Evolutionary conservation across 148 eudicot species (phyloP), one percentile per base, ranked within the genome.

Genomic region (Amaranthus hypochondriacus): DNA sequence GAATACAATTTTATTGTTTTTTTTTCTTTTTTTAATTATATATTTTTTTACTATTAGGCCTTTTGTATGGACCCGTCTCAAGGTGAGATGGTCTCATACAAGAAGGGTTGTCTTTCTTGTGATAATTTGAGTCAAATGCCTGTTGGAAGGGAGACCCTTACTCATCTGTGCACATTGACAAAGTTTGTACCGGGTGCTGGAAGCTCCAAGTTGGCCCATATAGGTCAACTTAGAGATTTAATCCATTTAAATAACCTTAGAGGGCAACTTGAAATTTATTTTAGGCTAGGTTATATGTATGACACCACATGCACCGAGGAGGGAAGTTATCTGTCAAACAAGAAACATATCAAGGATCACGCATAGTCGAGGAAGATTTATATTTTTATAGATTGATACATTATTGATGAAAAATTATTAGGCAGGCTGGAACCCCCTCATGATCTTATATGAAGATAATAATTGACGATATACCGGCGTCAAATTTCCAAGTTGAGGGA

Each of bases 371-470:
- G 69, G 70, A 52, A 65, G 76, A 73, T 9, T n/a, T n/a, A 50
- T 21, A 48, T 47, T 11, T 67, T 60, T 28, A n/a, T 2, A 56
- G 28, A 62, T 13, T 14, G 43, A 50, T 53, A 21, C 13, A 55
- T 18, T 71, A 0, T 18, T 4, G 14, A 69, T 52, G 69, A 76
- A 43, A 61, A 15, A 8, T 60, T 42, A 18, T 14, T 76, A 39
- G 74, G 70, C 44, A 9, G 55, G 44, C 62, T 76, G 4, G 51
- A 70, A 43, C 79, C 79, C 12, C 74, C 59, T 6, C 8, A 18
- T 49, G 47, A 68, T 58, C 14, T 75, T 28, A 28, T 50, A 58
- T 11, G n/a, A 56, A 12, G 67, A 58, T 75, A 21, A 39, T 13
- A 1, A 68, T 75, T 28, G 0, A 4, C 9, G 51, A 12, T 75